phyloP scores from a whole-genome alignment of 2,329 filamentous ascomycete genomes.

The Exserohilum rostratum region DNA sequence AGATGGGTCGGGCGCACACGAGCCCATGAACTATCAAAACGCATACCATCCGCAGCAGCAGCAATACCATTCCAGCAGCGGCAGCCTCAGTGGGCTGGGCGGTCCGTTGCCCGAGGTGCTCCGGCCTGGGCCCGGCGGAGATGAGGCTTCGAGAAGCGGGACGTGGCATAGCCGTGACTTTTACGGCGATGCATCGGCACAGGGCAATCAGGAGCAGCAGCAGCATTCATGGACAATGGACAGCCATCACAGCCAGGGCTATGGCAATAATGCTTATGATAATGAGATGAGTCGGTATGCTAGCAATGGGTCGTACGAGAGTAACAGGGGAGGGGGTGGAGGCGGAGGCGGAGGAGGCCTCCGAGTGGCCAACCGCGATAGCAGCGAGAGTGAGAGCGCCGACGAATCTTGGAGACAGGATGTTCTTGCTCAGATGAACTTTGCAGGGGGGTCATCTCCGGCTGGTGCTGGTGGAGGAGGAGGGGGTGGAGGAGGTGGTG shows the following conservation, averaged over 20 bases:
- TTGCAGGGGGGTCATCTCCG: no score
- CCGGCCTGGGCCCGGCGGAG: conserved; percentile 20
- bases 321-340: neutral
- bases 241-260: conserved; percentile 7
- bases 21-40: conserved; percentile 18
- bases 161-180: conserved; percentile 12
- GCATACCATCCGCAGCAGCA: conserved; percentile 20
- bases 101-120: conserved; percentile 25
- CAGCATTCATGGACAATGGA: conserved; percentile 9
- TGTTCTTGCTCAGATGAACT: no score
- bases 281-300: conserved; percentile 1
- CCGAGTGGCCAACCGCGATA: neutral
- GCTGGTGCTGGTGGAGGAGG: no score
- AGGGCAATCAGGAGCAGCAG: conserved; percentile 5
- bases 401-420: no score
- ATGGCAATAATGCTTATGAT: conserved; percentile 4
- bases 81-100: conserved; percentile 20
- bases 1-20: neutral
- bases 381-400: no score
- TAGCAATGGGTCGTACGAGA: conserved; percentile 10
- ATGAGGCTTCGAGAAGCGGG: neutral
- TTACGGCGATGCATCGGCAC: conserved; percentile 4
- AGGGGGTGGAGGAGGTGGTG: no score
- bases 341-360: neutral
- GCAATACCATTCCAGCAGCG: conserved; percentile 12